phyloP scores from a whole-genome alignment of 2,329 filamentous ascomycete genomes.

The Arthrobotrys conoides region DNA sequence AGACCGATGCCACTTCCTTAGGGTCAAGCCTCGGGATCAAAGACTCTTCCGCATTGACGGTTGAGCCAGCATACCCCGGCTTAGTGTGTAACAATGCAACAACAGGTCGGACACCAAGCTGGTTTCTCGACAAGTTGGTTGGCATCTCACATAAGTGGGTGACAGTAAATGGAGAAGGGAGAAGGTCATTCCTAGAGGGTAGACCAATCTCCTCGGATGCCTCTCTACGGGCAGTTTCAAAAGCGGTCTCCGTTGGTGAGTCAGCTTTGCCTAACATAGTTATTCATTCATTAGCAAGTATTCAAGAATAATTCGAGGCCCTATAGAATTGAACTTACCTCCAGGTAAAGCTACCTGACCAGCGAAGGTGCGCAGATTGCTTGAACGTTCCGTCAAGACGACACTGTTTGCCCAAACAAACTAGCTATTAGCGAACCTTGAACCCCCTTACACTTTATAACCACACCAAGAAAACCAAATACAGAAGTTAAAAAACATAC shows the following conservation, averaged over 20 bases:
- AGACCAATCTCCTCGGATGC: slow-evolving; percentile 94
- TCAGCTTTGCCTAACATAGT: slow-evolving; percentile 69
- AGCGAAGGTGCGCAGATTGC: slow-evolving; percentile 77
- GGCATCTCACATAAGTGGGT: slow-evolving; percentile 91
- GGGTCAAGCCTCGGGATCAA: slow-evolving; percentile 87
- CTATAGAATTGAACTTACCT: slow-evolving; percentile 70
- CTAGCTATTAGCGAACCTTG: slow-evolving; percentile 34
- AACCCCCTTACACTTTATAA: neutral
- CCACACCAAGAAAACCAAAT: neutral
- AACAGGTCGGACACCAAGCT: slow-evolving; percentile 81
- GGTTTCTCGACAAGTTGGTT: slow-evolving; percentile 79
- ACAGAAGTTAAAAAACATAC: slow-evolving; percentile 19
- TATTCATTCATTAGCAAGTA: neutral
- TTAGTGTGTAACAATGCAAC: slow-evolving; percentile 77
- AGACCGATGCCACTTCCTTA: slow-evolving; percentile 92
- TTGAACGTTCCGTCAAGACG: slow-evolving; percentile 78
- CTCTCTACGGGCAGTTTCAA: slow-evolving; percentile 88
- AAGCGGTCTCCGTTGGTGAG: slow-evolving; percentile 72
- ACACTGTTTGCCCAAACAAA: slow-evolving; percentile 67
- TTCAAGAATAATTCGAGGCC: neutral
- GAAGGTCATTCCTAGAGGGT: slow-evolving; percentile 76
- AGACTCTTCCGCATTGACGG: slow-evolving; percentile 71
- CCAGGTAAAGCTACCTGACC: slow-evolving; percentile 90
- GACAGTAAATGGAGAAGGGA: slow-evolving; percentile 83
- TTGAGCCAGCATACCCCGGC: slow-evolving; percentile 50